These are phyloP conservation scores for Begonia fuchsioides DNA, from an alignment of 306 rosid species.

Conservation along the genomic window DNA sequence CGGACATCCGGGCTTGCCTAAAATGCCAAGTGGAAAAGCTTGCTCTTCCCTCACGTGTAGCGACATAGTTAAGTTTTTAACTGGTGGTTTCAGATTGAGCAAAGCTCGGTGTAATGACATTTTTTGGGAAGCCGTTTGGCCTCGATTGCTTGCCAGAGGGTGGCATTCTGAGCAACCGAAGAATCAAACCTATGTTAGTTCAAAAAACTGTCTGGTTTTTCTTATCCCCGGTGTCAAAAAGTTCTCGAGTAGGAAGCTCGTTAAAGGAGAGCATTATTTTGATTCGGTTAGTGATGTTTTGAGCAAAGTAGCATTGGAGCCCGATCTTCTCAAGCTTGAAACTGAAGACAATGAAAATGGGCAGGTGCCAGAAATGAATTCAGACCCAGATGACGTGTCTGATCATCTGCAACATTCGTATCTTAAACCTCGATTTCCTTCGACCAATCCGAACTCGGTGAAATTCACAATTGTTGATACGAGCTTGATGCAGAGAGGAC, in stretches of 20 bases:
- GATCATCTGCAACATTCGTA: constrained; percentile 34
- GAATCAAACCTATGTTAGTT: constrained; percentile 34
- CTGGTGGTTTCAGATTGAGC: constrained; percentile 59
- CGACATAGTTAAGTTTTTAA: constrained; percentile 45
- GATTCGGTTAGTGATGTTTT: constrained; percentile 67
- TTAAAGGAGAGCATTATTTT: constrained; percentile 61
- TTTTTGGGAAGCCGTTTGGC: constrained; percentile 94
- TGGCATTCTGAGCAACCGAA: constrained; percentile 73
- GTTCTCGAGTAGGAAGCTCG: constrained; percentile 54
- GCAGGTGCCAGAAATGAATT: constrained; percentile 23
- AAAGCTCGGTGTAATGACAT: constrained; percentile 54
- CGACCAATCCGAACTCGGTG: constrained; percentile 18
- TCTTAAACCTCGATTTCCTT: constrained; percentile 46
- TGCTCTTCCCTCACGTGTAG: constrained; percentile 46
- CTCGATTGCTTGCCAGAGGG: constrained; percentile 68
- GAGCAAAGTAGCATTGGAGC: constrained; percentile 64
- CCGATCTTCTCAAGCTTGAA: constrained; percentile 57
- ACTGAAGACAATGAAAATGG: constrained; percentile 29
- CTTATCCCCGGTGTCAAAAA: constrained; percentile 60
- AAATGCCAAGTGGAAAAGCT: constrained; percentile 28
- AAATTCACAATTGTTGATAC: constrained; percentile 43
- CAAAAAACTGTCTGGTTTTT: constrained; percentile 40
- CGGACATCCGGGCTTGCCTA: constrained; percentile 11
- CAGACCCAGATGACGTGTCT: constrained; percentile 29
- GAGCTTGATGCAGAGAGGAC: constrained; percentile 31